Evolutionary conservation across 2,329 filamentous ascomycete genomes (phyloP).

Genomic region (Phialophora macrospora): DNA sequence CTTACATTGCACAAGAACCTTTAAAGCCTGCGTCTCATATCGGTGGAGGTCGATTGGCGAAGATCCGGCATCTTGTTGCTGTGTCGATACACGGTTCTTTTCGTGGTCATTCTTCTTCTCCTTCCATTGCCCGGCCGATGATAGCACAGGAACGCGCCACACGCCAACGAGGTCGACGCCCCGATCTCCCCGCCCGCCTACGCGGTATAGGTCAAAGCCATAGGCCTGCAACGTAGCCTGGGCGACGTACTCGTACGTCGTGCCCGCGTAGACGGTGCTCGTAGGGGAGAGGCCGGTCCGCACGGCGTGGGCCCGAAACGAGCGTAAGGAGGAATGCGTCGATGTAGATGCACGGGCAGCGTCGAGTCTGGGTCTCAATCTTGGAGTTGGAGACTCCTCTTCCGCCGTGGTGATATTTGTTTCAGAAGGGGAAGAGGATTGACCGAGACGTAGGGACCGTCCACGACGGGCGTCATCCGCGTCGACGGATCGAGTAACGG

Average conservation of each 20-base stretch:
- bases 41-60: not conserved
- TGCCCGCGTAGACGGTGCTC: conserved; percentile 52
- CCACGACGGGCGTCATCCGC: not conserved
- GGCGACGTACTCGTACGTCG: conserved; percentile 55
- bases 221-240: conserved; percentile 47
- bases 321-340: conserved; percentile 41
- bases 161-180: conserved; percentile 55
- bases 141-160: conserved; percentile 48
- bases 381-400: not conserved
- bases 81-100: not conserved
- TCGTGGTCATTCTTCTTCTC: not conserved
- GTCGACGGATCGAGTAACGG: not conserved
- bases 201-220: conserved; percentile 49
- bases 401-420: not conserved
- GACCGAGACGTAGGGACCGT: not conserved
- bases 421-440: not conserved
- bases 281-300: conserved; percentile 45
- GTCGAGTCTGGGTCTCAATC: not conserved
- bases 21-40: conserved; percentile 43
- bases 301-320: conserved; percentile 50
- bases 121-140: conserved; percentile 11
- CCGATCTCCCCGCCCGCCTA: conserved; percentile 53
- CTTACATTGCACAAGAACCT: conserved; percentile 56
- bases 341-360: conserved; percentile 11
- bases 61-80: too few relatives aligned